A percentile compares a stretch with the other conserved stretches of the same genome.
phyloP scores from a whole-genome alignment of 345 rosid genomes.

The Nephelium lappaceum region DNA sequence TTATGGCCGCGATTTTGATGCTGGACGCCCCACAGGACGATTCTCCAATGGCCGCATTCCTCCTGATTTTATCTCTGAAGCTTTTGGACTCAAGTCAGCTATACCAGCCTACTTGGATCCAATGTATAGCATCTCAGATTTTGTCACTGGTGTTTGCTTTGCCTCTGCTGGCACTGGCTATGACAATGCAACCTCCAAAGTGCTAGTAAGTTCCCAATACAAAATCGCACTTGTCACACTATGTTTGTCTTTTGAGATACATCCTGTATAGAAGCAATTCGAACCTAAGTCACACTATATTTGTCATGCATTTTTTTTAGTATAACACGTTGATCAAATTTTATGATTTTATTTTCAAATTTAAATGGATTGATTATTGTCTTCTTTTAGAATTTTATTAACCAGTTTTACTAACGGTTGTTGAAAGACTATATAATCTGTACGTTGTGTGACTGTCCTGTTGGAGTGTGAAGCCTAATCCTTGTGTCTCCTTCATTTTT shows the following conservation, averaged over 20 bases:
- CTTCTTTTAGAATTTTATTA: no score
- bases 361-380: no score
- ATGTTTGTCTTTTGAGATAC: neutral
- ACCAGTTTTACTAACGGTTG: no score
- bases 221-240: neutral
- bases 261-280: no score
- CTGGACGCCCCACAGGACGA: constrained; percentile 51
- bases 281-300: no score
- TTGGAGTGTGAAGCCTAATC: no score
- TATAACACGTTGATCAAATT: no score
- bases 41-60: constrained; percentile 61
- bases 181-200: constrained; percentile 52
- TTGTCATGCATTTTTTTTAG: no score
- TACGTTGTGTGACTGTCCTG: no score
- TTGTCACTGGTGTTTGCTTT: constrained; percentile 55
- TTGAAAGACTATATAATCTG: no score
- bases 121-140: constrained; percentile 42
- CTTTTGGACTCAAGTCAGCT: constrained; percentile 51
- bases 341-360: no score
- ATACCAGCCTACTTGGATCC: constrained; percentile 69
- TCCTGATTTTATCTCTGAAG: constrained; percentile 56
- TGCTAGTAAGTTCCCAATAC: constrained; percentile 42
- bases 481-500: no score
- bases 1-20: constrained; percentile 58
- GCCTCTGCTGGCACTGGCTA: constrained; percentile 71